phyloP scores from a whole-genome alignment of 2,329 filamentous ascomycete species.

The Phyllosticta capitalensis region DNA sequence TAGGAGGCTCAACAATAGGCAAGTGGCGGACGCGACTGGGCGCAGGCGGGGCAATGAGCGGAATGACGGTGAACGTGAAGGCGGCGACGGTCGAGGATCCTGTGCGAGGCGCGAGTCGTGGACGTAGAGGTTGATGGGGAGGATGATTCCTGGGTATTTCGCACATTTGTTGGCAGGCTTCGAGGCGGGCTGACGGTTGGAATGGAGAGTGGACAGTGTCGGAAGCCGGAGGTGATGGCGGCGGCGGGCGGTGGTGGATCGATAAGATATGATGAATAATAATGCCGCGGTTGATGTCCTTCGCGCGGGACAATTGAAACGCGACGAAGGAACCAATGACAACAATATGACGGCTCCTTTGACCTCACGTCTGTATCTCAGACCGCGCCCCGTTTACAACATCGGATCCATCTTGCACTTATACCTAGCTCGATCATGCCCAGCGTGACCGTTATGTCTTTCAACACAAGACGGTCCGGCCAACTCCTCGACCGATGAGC shows the following conservation, averaged over 20 bases:
- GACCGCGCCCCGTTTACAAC: neutral
- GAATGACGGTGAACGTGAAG: neutral
- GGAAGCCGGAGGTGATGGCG: neutral
- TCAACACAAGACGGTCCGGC: neutral
- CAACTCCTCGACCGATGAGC: neutral
- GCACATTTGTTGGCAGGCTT: neutral
- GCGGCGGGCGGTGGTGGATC: neutral
- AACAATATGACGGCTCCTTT: neutral
- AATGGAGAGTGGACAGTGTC: neutral
- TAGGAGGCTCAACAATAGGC: conserved; percentile 4
- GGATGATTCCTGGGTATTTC: neutral
- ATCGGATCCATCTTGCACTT: neutral
- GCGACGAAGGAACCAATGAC: neutral
- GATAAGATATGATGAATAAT: neutral
- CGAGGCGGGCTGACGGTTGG: neutral
- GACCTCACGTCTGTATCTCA: neutral
- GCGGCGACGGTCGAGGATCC: neutral
- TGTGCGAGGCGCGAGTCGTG: neutral
- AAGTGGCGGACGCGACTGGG: conserved; percentile 5
- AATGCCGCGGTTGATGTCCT: neutral
- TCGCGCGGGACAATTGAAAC: neutral
- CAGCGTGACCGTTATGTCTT: neutral
- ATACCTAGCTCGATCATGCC: neutral
- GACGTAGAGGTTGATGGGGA: neutral
- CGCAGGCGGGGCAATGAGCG: conserved; percentile 2